These are phyloP conservation scores for Fusarium kyushuense DNA, from an alignment of 2,329 filamentous ascomycete species.

Conservation along the genomic window DNA sequence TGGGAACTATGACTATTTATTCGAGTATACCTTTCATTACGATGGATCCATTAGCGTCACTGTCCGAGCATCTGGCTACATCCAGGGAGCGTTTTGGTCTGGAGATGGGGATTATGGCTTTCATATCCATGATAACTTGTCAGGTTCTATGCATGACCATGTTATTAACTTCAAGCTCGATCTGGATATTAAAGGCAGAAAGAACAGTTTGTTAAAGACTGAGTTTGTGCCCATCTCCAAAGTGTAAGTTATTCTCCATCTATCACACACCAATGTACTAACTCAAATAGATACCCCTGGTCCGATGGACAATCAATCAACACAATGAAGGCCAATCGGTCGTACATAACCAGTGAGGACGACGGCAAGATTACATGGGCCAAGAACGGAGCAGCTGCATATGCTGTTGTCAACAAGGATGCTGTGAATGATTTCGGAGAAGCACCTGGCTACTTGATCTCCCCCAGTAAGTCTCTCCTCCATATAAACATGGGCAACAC, in stretches of 20 bases:
- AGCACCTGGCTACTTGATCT: constrained; percentile 57
- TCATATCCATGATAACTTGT: constrained; percentile 61
- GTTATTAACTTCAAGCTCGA: constrained; percentile 68
- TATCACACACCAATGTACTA: too few relatives aligned
- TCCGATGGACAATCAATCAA: constrained; percentile 59
- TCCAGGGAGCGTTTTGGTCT: constrained; percentile 62
- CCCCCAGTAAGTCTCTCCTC: constrained; percentile 14
- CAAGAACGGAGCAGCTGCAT: constrained; percentile 60
- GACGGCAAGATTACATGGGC: constrained; percentile 61
- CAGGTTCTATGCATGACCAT: constrained; percentile 67
- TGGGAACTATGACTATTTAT: constrained; percentile 67
- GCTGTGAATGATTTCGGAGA: constrained; percentile 63
- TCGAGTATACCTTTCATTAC: constrained; percentile 63
- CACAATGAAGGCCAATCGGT: constrained; percentile 63
- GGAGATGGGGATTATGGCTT: constrained; percentile 63
- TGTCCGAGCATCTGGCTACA: constrained; percentile 66
- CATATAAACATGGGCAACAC: not conserved
- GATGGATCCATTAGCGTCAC: constrained; percentile 66
- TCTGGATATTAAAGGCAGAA: constrained; percentile 62
- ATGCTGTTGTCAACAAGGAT: constrained; percentile 64
- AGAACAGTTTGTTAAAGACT: constrained; percentile 58
- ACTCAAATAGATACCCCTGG: constrained; percentile 55
- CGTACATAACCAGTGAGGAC: constrained; percentile 58
- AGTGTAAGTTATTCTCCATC: constrained; percentile 8
- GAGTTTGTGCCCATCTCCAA: constrained; percentile 45